Conservation (phyloP, 2,329 filamentous ascomycete species). For the Didymella keratinophila region DNA sequence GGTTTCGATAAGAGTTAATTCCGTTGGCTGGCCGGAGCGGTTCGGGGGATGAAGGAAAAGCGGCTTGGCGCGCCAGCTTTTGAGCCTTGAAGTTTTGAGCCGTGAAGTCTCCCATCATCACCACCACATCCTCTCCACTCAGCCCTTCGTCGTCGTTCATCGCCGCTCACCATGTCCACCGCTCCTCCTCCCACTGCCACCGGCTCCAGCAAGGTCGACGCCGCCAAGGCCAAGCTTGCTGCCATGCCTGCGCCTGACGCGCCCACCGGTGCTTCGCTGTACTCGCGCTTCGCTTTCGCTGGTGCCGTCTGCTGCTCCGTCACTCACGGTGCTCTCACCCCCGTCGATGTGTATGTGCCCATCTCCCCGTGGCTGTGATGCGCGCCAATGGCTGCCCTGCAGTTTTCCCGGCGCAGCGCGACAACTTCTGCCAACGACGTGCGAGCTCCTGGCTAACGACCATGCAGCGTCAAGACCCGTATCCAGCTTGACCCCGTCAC, state of each 20-base stretch:
- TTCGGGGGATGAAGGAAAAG: slow-evolving; percentile 2
- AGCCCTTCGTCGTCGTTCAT: slow-evolving; percentile 26
- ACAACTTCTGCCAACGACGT: slow-evolving; percentile 24
- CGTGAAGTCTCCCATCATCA: slow-evolving; percentile 20
- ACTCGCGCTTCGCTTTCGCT: slow-evolving; percentile 95
- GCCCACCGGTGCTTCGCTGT: slow-evolving; percentile 74
- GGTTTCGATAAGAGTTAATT: slow-evolving; percentile 15
- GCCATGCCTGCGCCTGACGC: slow-evolving; percentile 59
- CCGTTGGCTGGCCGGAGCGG: slow-evolving; percentile 17
- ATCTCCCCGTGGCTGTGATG: slow-evolving; percentile 10
- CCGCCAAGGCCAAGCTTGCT: slow-evolving; percentile 57
- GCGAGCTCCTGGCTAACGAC: slow-evolving; percentile 34
- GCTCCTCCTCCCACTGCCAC: slow-evolving; percentile 57
- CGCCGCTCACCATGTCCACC: slow-evolving; percentile 38
- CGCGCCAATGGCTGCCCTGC: slow-evolving; percentile 40
- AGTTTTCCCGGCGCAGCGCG: slow-evolving; percentile 21
- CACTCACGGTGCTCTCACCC: slow-evolving; percentile 95
- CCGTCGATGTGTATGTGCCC: slow-evolving; percentile 95
- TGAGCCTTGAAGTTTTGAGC: slow-evolving; percentile 2
- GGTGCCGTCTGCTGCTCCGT: slow-evolving; percentile 98
- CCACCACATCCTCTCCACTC: slow-evolving; percentile 42
- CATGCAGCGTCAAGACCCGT: slow-evolving; percentile 84
- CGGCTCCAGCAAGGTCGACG: slow-evolving; percentile 62
- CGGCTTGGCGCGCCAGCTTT: slow-evolving; percentile 15
- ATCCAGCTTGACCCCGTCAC: slow-evolving; percentile 90